Conservation (phyloP, 2,329 filamentous ascomycete species). For the Akanthomyces uredinophilus region DNA sequence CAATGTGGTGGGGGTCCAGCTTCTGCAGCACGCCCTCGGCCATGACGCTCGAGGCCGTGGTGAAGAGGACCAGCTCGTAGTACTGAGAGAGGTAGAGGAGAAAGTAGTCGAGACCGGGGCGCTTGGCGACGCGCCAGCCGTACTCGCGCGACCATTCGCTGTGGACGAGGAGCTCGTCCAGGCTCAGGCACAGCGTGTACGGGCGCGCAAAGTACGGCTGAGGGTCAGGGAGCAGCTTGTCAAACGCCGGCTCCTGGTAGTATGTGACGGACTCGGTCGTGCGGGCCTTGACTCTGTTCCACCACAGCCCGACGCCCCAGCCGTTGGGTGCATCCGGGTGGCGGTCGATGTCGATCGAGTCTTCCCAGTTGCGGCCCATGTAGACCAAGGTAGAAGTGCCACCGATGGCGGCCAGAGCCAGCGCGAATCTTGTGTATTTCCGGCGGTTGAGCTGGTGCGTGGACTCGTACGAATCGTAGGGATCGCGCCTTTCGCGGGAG, state of each 20-base stretch:
- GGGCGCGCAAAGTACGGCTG: conserved; percentile 77
- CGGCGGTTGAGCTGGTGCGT: conserved; percentile 81
- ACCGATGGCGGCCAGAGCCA: conserved; percentile 54
- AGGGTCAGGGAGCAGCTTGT: conserved; percentile 81
- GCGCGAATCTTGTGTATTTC: conserved; percentile 69
- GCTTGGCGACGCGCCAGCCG: conserved; percentile 91
- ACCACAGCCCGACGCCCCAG: conserved; percentile 72
- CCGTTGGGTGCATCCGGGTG: conserved; percentile 73
- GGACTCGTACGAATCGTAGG: conserved; percentile 77
- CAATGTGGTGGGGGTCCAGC: conserved; percentile 89
- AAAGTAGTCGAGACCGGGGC: conserved; percentile 95
- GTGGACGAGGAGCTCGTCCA: conserved; percentile 92
- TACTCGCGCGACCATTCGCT: conserved; percentile 92
- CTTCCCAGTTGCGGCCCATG: conserved; percentile 84
- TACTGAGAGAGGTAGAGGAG: conserved; percentile 94
- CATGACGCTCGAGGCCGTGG: conserved; percentile 75
- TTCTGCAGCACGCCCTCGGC: conserved; percentile 88
- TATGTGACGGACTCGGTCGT: conserved; percentile 74
- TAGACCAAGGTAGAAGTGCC: conserved; percentile 60
- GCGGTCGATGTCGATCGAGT: conserved; percentile 64
- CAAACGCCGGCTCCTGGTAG: conserved; percentile 93
- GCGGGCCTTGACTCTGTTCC: conserved; percentile 71
- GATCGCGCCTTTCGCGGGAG: conserved; percentile 37
- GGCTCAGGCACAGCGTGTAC: conserved; percentile 85
- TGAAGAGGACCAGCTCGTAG: conserved; percentile 96